These are phyloP conservation scores for Talaromyces pinophilus DNA, from an alignment of 2,329 filamentous ascomycete species.

Conservation along the genomic window DNA sequence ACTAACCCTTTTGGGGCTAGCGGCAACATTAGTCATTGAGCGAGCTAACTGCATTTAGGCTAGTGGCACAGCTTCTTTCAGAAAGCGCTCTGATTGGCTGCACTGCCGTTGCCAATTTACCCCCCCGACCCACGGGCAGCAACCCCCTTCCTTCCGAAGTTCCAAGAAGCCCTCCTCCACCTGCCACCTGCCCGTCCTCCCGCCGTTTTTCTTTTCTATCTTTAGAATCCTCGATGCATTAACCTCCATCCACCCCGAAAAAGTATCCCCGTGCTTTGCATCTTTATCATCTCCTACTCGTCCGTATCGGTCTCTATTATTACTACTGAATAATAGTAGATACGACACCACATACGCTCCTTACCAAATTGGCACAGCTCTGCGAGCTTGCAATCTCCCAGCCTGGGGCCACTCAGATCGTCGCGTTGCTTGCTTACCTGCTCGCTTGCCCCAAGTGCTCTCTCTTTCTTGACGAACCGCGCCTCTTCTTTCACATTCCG, in stretches of 20 bases:
- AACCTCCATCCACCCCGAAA: slow-evolving; percentile 22
- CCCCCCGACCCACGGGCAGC: neutral
- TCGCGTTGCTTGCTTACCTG: slow-evolving; percentile 13
- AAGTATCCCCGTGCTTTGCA: slow-evolving; percentile 22
- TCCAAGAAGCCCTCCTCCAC: slow-evolving; percentile 20
- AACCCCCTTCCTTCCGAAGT: slow-evolving; percentile 8
- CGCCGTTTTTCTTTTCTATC: slow-evolving; percentile 30
- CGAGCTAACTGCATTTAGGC: neutral
- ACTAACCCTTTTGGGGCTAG: slow-evolving; percentile 4
- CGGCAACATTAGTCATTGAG: neutral
- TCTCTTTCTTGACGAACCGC: slow-evolving; percentile 4
- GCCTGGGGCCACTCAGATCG: slow-evolving; percentile 14
- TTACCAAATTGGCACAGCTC: slow-evolving; percentile 17
- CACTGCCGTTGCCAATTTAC: neutral
- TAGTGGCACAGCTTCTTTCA: neutral
- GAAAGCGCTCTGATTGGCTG: neutral
- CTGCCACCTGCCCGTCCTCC: slow-evolving; percentile 9
- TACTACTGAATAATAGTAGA: neutral
- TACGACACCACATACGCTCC: neutral
- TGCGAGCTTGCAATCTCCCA: slow-evolving; percentile 12
- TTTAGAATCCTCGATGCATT: slow-evolving; percentile 35
- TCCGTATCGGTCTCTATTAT: slow-evolving; percentile 12
- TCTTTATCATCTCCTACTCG: slow-evolving; percentile 24
- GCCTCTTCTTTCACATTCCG: neutral
- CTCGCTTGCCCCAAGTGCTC: slow-evolving; percentile 14